Evolutionary conservation across 1,284 basidiomycete genomes (phyloP), one percentile per base, ranked within the genome.

Genomic region (Sanghuangporus baumii): DNA sequence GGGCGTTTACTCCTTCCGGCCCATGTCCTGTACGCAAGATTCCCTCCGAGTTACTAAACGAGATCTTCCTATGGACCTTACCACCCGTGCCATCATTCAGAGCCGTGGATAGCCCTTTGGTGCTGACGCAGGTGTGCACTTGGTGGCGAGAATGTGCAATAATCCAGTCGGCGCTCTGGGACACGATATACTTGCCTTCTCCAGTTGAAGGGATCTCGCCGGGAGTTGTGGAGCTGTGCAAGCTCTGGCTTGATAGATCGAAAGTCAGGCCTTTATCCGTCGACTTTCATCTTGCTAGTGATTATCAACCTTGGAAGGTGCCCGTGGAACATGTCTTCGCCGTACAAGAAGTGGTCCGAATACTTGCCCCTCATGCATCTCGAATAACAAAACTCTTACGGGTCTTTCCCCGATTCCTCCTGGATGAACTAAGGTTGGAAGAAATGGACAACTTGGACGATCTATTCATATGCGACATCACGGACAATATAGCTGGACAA

Each of bases 271-370:
- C 57, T 14, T 31, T 65, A 6, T 62, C 64, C 6, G 38, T 65
- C 14, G 64, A 65, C 23, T 65, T 65, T 20, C 61, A 62, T 47
- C 54, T 65, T 11, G 57, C 64, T 18, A 65, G 64, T n/a, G 64
- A 65, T 52, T 65, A 65, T 41, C 64, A 65, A 52, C 60, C 60
- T 4, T 65, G 64, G 64, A 62, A 62, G 31, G 59, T 65, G 37
- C 31, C 64, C 26, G 56, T 34, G n/a, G 47, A 62, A 26, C 64
- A 65, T 38, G 37, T 62, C 20, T 26, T 37, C 12, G 61, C 26
- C 23, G 23, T 65, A 50, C 60, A 62, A 26, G 38, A 55, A 20
- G 46, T 65, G 7, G 61, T 65, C 8, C 38, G 52, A 14, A 48
- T 65, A n/a, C 60, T 65, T 55, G 60, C 51, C 11, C 60, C 64